Percentiles rank a stretch among this genome's conserved stretches.
Conservation (phyloP, 768 basidiomycete genomes). For the Bullera alba region DNA sequence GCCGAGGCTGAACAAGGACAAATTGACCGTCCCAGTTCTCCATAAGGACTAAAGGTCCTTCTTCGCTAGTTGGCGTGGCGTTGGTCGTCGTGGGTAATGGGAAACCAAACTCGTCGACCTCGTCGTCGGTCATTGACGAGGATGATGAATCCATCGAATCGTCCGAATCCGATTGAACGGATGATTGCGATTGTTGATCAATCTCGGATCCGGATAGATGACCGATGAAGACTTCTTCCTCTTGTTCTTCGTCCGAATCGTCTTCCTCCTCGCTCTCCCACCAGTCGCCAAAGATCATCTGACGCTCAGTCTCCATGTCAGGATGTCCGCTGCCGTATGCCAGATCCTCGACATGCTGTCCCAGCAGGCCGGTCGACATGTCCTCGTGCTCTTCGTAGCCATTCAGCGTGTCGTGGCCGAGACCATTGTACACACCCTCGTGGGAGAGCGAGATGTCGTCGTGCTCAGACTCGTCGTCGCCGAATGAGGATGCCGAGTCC, state of each 20-base stretch:
- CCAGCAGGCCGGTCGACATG: conserved; percentile 18
- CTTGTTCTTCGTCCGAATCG: too few relatives aligned
- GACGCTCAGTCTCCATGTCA: conserved; percentile 18
- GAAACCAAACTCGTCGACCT: conserved; percentile 36
- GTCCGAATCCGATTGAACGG: conserved; percentile 19
- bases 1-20: conserved; percentile 31
- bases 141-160: conserved; percentile 11
- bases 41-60: conserved; percentile 33
- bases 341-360: conserved; percentile 40
- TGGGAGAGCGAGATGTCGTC: not conserved
- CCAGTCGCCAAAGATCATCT: conserved; percentile 17
- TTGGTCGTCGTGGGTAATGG: conserved; percentile 11
- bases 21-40: conserved; percentile 42
- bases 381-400: conserved; percentile 22
- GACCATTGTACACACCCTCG: not conserved
- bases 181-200: conserved; percentile 33
- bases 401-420: conserved; percentile 12
- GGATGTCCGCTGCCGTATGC: conserved; percentile 28
- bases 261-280: conserved; percentile 23
- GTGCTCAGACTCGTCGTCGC: conserved; percentile 1
- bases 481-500: conserved; percentile 1
- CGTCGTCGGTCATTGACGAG: conserved; percentile 20
- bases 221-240: conserved; percentile 32
- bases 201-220: conserved; percentile 36
- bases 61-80: conserved; percentile 2